Percentiles rank a stretch among this genome's conserved stretches.
phyloP scores from a whole-genome alignment of 768 basidiomycete species.

The Leccinum variicolor region DNA sequence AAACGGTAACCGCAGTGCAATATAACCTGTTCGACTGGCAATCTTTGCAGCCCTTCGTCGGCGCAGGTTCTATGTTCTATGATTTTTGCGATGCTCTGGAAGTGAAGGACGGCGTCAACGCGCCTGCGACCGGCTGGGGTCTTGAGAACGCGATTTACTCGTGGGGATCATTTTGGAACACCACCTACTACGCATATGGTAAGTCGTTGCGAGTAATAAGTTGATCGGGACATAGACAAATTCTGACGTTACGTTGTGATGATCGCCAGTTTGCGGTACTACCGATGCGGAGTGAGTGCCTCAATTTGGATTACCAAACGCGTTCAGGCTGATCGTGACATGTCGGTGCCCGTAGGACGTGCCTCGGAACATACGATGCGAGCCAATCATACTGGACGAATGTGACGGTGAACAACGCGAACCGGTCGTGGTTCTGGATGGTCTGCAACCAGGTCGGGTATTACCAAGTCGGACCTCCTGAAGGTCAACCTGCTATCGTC shows the following conservation, averaged over 20 bases:
- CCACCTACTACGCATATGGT: neutral
- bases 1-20: neutral
- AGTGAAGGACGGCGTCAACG: neutral
- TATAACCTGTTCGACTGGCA: neutral
- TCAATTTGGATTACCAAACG: neutral
- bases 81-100: neutral
- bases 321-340: neutral
- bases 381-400: constrained; percentile 49
- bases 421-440: constrained; percentile 72
- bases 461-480: constrained; percentile 38
- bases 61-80: neutral
- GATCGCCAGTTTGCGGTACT: constrained; percentile 41
- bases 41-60: neutral
- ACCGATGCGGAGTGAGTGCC: constrained; percentile 40
- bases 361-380: constrained; percentile 41
- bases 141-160: neutral
- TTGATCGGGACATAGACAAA: neutral
- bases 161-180: neutral
- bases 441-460: constrained; percentile 72
- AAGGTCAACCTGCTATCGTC: neutral
- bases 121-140: neutral
- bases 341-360: constrained; percentile 20
- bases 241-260: neutral
- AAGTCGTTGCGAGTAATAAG: constrained; percentile 5
- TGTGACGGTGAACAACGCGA: constrained; percentile 48